phyloP scores from a whole-genome alignment of 2,329 filamentous ascomycete species.

The Thielaviopsis punctulata region DNA sequence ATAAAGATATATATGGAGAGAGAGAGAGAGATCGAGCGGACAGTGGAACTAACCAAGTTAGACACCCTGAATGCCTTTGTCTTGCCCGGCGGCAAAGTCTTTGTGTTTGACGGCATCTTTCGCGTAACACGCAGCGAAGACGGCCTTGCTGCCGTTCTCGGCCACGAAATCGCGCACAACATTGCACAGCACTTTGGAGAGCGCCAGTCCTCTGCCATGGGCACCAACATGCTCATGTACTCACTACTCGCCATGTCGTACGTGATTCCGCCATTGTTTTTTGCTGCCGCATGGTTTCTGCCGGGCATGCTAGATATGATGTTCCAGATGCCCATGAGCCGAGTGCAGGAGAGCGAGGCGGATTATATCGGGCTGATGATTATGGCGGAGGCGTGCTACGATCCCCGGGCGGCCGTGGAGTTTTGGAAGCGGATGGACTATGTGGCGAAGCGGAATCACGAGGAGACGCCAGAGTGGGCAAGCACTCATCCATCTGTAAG shows the following conservation, averaged over 20 bases:
- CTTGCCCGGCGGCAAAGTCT: slow-evolving; percentile 62
- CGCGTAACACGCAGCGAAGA: slow-evolving; percentile 49
- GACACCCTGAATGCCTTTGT: slow-evolving; percentile 57
- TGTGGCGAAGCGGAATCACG: slow-evolving; percentile 21
- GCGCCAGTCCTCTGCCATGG: slow-evolving; percentile 35
- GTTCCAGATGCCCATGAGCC: slow-evolving; percentile 49
- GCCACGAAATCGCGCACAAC: slow-evolving; percentile 67
- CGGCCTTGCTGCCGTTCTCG: slow-evolving; percentile 56
- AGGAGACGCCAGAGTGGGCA: slow-evolving; percentile 50
- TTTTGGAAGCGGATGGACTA: slow-evolving; percentile 53
- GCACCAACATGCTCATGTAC: slow-evolving; percentile 33
- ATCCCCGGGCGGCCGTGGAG: slow-evolving; percentile 46
- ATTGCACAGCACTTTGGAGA: slow-evolving; percentile 53
- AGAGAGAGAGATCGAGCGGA: no score
- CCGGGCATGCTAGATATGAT: slow-evolving; percentile 41
- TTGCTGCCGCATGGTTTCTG: slow-evolving; percentile 25
- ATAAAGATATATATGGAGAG: no score
- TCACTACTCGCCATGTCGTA: slow-evolving; percentile 32
- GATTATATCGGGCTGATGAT: slow-evolving; percentile 70
- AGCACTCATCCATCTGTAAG: slow-evolving; percentile 57
- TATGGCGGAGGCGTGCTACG: slow-evolving; percentile 66
- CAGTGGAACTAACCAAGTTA: no score
- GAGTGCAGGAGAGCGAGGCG: slow-evolving; percentile 59
- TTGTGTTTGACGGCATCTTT: slow-evolving; percentile 59
- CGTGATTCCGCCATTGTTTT: slow-evolving; percentile 24